A percentile compares a stretch with the other conserved stretches of the same genome.
phyloP scores from a whole-genome alignment of 2,329 filamentous ascomycete species.

The Colletotrichum tabaci region DNA sequence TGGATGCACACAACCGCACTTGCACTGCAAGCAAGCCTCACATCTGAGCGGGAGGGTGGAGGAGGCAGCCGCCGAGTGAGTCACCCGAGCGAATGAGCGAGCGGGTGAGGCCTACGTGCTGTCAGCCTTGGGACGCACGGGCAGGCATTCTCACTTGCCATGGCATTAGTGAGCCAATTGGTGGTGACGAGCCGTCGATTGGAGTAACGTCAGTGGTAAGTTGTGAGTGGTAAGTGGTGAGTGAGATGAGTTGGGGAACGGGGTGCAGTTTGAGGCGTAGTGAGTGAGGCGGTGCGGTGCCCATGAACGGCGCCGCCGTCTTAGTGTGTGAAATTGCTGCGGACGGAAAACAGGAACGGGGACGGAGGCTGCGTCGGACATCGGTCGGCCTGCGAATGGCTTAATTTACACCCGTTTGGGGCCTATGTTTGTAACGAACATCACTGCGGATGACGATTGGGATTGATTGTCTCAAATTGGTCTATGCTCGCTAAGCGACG shows the following conservation, averaged over 20 bases:
- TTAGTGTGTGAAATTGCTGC: neutral
- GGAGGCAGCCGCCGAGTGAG: constrained; percentile 12
- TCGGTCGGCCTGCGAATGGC: constrained; percentile 5
- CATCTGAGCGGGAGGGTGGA: neutral
- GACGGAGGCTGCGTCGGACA: neutral
- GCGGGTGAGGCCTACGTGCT: neutral
- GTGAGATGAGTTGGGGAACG: constrained; percentile 11
- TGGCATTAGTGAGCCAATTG: neutral
- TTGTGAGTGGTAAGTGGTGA: no score
- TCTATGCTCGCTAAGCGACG: constrained; percentile 28
- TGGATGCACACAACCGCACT: no score
- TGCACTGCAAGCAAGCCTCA: neutral
- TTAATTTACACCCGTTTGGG: neutral
- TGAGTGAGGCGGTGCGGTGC: constrained; percentile 25
- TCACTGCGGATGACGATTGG: no score
- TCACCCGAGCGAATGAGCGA: neutral
- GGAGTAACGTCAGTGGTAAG: neutral
- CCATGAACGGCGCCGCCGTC: constrained; percentile 20
- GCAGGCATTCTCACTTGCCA: neutral
- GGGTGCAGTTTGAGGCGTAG: constrained; percentile 15
- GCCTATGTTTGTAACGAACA: neutral
- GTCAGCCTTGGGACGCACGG: constrained; percentile 5
- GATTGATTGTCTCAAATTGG: neutral
- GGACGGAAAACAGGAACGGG: neutral
- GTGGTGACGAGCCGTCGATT: constrained; percentile 4